phyloP scores from a whole-genome alignment of 768 basidiomycete genomes.

The Termitomyces sp. region DNA sequence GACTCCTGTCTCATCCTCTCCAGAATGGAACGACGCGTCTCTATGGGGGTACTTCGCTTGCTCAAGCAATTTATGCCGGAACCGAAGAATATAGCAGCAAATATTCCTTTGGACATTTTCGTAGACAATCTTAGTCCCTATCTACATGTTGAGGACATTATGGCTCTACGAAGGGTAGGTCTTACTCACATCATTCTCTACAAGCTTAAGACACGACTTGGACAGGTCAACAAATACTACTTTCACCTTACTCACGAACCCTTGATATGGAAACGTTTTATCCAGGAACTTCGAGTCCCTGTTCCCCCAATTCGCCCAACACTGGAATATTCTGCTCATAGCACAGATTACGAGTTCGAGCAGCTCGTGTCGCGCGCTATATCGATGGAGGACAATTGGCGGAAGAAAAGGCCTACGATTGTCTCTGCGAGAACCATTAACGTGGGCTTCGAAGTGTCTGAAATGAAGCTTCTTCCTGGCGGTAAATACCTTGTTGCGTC shows the following conservation, averaged over 20 bases:
- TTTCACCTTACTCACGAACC: conserved; percentile 63
- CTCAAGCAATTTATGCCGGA: background rate
- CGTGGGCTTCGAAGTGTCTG: conserved; percentile 35
- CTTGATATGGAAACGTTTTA: conserved; percentile 64
- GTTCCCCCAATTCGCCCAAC: conserved; percentile 60
- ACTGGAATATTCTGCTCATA: conserved; percentile 29
- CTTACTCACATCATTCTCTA: background rate
- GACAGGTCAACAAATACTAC: conserved; percentile 52
- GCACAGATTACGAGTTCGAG: conserved; percentile 44
- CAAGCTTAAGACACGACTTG: background rate
- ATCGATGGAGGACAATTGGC: conserved; percentile 58
- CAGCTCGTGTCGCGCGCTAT: conserved; percentile 55
- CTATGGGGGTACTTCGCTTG: background rate
- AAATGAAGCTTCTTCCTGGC: conserved; percentile 56
- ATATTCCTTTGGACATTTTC: conserved; percentile 17
- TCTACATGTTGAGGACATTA: conserved; percentile 40
- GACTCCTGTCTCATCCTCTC: background rate
- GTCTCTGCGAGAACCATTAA: conserved; percentile 18
- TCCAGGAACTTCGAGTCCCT: conserved; percentile 46
- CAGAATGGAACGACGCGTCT: background rate
- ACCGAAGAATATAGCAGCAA: background rate
- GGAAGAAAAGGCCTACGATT: conserved; percentile 31
- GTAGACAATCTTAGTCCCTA: conserved; percentile 37
- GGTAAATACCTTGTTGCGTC: conserved; percentile 69
- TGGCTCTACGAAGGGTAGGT: conserved; percentile 37